Evolutionary conservation across 2,329 filamentous ascomycete genomes (phyloP), one percentile per base, ranked within the genome.

Genomic region (Dactylella cylindrospora): DNA sequence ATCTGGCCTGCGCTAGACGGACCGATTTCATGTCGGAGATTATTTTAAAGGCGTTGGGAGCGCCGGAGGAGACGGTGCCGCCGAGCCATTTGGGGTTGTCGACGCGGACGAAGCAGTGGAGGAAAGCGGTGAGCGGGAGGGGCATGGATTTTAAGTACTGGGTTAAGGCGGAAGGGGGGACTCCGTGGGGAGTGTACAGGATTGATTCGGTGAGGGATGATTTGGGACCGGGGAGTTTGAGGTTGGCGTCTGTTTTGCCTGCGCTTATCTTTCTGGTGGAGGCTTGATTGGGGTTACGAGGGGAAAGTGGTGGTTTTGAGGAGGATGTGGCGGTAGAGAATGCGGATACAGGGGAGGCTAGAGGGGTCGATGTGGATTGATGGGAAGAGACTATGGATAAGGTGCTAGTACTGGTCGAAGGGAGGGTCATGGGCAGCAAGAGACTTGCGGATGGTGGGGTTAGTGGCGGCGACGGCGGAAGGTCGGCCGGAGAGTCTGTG

Each of bases 401-500:
- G 20, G 57, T 54, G 10, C 54, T 65, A 19, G 43, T 66, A 13
- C 67, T 54, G 31, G 50, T 64, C 5, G 54, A 44, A 13, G 55
- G 29, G 12, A 47, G 33, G 15, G 29, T 32, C 10, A 29, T 38
- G 29, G 50, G 32, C 13, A 28, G 53, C 20, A 49, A 40, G 22
- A 32, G 40, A n/a, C 33, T 33, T 7, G 44, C 26, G 12, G 53
- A 44, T 5, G 51, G 39, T 9, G 60, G 40, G 7, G 51, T 50
- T 19, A 44, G 40, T 10, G 51, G 45, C 5, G 60, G 52, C 2
- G 51, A 57, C 9, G 60, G 60, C 1, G 60, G 60, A 8, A 59
- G 25, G 1, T n/a, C 31, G 41, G 23, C 26, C 5, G 8, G 10
- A 9, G 35, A 36, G 10, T 33, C 66, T 72, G 71, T 67, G 72